A percentile compares a stretch with the other conserved stretches of the same genome.
Evolutionary conservation across 306 rosid genomes (phyloP).

Genomic region (Castanea crenata): DNA sequence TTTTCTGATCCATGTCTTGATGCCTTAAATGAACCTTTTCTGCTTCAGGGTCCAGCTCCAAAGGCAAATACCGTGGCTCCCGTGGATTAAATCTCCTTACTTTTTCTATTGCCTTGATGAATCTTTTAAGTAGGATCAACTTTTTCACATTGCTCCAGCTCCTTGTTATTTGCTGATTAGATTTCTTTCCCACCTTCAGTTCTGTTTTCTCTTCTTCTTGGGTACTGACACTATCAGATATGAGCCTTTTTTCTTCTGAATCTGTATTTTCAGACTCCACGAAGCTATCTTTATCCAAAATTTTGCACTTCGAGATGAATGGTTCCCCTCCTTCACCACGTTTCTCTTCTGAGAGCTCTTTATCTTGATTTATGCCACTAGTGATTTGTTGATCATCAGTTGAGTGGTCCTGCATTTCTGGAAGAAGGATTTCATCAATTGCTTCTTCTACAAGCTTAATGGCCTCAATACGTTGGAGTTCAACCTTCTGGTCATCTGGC

Average conservation of each 20-base stretch:
- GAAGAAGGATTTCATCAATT: constrained; percentile 74
- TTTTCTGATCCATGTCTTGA: constrained; percentile 59
- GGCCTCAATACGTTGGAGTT: constrained; percentile 65
- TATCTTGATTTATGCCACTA: constrained; percentile 20
- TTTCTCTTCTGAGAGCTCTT: constrained; percentile 9
- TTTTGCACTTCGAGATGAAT: neutral
- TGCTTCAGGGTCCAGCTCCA: constrained; percentile 50
- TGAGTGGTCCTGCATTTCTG: constrained; percentile 51
- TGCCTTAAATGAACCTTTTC: constrained; percentile 70
- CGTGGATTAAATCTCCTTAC: constrained; percentile 59
- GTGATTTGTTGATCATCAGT: constrained; percentile 27
- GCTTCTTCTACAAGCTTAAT: constrained; percentile 89
- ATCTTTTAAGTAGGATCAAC: constrained; percentile 72
- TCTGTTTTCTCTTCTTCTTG: constrained; percentile 28
- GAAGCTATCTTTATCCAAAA: constrained; percentile 10
- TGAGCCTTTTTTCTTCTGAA: constrained; percentile 24
- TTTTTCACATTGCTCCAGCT: constrained; percentile 87
- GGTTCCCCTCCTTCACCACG: neutral
- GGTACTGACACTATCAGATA: constrained; percentile 13
- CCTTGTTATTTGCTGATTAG: constrained; percentile 39
- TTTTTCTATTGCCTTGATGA: constrained; percentile 78
- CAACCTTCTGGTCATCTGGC: constrained; percentile 37
- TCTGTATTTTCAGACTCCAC: constrained; percentile 16
- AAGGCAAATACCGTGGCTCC: constrained; percentile 55
- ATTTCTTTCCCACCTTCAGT: constrained; percentile 35